Evolutionary conservation across 371 early-diverging fungal genomes (phyloP).

Genomic region (Mucor indicus): DNA sequence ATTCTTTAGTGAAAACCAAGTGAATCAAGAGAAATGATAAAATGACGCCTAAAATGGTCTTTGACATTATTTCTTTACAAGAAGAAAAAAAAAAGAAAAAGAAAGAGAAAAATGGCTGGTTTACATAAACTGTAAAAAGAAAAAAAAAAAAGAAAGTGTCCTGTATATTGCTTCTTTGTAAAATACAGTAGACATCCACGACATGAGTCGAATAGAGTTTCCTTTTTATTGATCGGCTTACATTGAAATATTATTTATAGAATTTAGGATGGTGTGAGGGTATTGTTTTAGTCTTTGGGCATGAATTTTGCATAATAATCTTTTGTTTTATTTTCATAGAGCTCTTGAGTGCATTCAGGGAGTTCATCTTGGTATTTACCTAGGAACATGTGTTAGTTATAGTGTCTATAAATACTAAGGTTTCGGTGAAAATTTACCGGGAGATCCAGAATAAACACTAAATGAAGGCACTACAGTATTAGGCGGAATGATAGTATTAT

Average conservation of each 20-base stretch:
- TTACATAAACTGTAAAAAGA: too few species aligned
- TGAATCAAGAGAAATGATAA: too few species aligned
- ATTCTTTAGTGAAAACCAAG: neutral
- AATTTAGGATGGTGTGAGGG: neutral
- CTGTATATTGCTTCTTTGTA: neutral
- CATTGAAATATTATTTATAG: neutral
- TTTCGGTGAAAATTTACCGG: slow-evolving; percentile 43
- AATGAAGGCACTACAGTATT: slow-evolving; percentile 91
- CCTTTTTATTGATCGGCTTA: neutral
- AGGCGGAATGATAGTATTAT: slow-evolving; percentile 89
- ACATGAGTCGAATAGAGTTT: too few species aligned
- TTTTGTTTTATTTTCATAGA: slow-evolving; percentile 70
- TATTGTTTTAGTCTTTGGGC: slow-evolving; percentile 43
- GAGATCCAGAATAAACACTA: slow-evolving; percentile 80
- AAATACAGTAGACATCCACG: too few species aligned
- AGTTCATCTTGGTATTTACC: slow-evolving; percentile 73
- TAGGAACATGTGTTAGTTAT: neutral
- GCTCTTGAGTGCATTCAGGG: slow-evolving; percentile 83
- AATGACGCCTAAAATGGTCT: too few species aligned
- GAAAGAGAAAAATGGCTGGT: neutral
- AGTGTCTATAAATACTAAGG: neutral
- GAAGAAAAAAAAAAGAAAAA: neutral
- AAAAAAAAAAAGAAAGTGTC: neutral
- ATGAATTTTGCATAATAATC: slow-evolving; percentile 78
- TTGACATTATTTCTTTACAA: neutral